Evolutionary conservation across 805 yeast genomes (phyloP).

Genomic region (Pichia gijzeniarum): DNA sequence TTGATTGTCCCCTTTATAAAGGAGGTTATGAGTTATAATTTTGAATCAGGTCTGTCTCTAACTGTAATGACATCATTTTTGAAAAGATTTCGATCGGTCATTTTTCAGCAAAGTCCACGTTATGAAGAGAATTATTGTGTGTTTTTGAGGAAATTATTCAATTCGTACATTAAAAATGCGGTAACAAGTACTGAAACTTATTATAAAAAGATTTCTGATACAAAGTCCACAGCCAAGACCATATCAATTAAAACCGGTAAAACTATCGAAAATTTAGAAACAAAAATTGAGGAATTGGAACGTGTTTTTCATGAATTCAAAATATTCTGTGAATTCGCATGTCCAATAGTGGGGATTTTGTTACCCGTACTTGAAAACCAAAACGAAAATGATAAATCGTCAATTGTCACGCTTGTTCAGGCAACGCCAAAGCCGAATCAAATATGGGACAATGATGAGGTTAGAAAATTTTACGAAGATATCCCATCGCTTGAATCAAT

Average conservation of each 20-base stretch:
- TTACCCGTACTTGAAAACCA: conserved; percentile 32
- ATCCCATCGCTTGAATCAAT: conserved; percentile 38
- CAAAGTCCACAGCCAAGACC: conserved; percentile 38
- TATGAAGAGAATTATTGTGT: conserved; percentile 4
- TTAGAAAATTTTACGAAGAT: conserved; percentile 55
- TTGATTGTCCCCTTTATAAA: conserved; percentile 34
- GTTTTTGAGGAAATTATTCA: conserved; percentile 33
- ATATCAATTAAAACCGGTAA: conserved; percentile 66
- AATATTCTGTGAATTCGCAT: conserved; percentile 36
- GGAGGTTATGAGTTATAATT: conserved; percentile 38
- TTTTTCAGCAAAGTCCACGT: conserved; percentile 25
- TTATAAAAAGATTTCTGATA: conserved; percentile 31
- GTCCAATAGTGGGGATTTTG: conserved; percentile 35
- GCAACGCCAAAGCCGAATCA: conserved; percentile 10
- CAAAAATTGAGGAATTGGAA: conserved; percentile 24
- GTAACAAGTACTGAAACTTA: conserved; percentile 32
- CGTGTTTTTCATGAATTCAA: conserved; percentile 37
- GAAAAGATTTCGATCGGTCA: conserved; percentile 37
- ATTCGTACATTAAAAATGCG: conserved; percentile 38
- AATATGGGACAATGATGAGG: conserved; percentile 63
- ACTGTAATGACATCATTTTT: conserved; percentile 42
- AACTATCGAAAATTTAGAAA: conserved; percentile 32
- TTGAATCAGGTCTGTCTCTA: conserved; percentile 24
- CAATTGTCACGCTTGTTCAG: conserved; percentile 15
- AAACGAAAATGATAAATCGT: conserved; percentile 21